A percentile compares a stretch with the other conserved stretches of the same genome.
These are phyloP conservation scores for Gentiana macrophylla DNA, from an alignment of 257 asterid species.

Conservation along the genomic window DNA sequence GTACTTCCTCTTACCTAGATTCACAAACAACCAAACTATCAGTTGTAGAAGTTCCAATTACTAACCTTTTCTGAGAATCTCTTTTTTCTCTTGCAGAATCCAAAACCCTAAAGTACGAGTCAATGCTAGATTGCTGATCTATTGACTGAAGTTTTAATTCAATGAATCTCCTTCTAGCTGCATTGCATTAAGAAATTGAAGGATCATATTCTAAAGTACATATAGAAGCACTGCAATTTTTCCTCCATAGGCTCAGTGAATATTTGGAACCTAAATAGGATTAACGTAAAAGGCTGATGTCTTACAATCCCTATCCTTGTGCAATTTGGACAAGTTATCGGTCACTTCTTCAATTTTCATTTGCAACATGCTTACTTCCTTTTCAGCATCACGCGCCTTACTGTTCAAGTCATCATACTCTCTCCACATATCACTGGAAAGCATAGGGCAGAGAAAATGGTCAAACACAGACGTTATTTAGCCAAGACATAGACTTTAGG, in stretches of 20 bases:
- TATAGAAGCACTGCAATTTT: too few relatives aligned
- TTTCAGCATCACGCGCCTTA: constrained; percentile 76
- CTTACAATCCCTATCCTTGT: constrained; percentile 79
- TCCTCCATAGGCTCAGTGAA: too few relatives aligned
- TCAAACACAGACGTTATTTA: not conserved
- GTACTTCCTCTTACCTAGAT: too few relatives aligned
- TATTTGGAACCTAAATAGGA: not conserved
- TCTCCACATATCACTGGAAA: constrained; percentile 46
- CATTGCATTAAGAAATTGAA: constrained; percentile 11
- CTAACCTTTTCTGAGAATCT: constrained; percentile 58
- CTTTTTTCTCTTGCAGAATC: constrained; percentile 59
- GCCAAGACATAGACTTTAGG: too few relatives aligned
- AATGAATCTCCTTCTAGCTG: constrained; percentile 70
- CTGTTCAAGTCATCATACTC: constrained; percentile 69
- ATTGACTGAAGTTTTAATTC: constrained; percentile 75
- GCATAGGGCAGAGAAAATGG: not conserved
- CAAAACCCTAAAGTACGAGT: constrained; percentile 47
- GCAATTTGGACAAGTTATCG: constrained; percentile 59
- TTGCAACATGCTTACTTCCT: constrained; percentile 64
- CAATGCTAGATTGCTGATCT: constrained; percentile 56
- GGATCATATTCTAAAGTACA: not conserved
- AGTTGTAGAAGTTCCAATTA: not conserved
- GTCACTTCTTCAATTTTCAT: constrained; percentile 69
- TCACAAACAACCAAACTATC: too few relatives aligned
- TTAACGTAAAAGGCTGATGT: constrained; percentile 4